phyloP scores from a whole-genome alignment of 1,284 basidiomycete genomes.

The Boletus mariae region DNA sequence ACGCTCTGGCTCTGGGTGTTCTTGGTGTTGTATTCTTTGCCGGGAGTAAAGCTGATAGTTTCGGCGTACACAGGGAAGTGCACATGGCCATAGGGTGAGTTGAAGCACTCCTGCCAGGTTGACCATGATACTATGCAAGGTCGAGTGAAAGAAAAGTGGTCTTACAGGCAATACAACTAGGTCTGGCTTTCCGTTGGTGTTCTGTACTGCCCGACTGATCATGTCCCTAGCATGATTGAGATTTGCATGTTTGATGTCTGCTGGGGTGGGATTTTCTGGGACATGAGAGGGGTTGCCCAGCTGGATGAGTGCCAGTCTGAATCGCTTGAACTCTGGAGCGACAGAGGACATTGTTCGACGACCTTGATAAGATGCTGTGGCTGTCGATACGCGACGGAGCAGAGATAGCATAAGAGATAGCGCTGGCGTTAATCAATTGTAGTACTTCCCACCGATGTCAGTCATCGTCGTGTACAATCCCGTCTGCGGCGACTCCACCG shows the following conservation, averaged over 20 bases:
- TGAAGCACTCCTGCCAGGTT: slow-evolving; percentile 85
- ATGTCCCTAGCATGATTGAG: slow-evolving; percentile 77
- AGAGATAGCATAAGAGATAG: background rate
- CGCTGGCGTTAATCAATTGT: background rate
- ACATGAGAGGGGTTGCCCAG: slow-evolving; percentile 66
- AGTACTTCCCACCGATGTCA: slow-evolving; percentile 25
- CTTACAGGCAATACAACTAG: slow-evolving; percentile 86
- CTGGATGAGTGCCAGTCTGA: slow-evolving; percentile 85
- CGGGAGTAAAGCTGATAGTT: slow-evolving; percentile 60
- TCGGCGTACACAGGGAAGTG: slow-evolving; percentile 87
- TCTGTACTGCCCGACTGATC: slow-evolving; percentile 67
- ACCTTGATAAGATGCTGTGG: background rate
- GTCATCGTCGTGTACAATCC: slow-evolving; percentile 53
- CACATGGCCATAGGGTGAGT: slow-evolving; percentile 90
- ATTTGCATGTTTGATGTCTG: slow-evolving; percentile 60
- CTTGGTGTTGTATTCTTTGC: slow-evolving; percentile 53
- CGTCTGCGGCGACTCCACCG: slow-evolving; percentile 41
- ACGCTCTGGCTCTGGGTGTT: slow-evolving; percentile 74
- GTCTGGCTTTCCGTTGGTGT: slow-evolving; percentile 56
- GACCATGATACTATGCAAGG: background rate
- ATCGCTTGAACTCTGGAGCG: slow-evolving; percentile 56
- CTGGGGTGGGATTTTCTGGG: slow-evolving; percentile 17
- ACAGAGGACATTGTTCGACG: slow-evolving; percentile 27
- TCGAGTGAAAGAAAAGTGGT: slow-evolving; percentile 1
- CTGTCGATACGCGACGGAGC: background rate